Base-by-base conservation (phyloP, 371 early-diverging fungal genomes). In the Saksenaea vasiformis region DNA sequence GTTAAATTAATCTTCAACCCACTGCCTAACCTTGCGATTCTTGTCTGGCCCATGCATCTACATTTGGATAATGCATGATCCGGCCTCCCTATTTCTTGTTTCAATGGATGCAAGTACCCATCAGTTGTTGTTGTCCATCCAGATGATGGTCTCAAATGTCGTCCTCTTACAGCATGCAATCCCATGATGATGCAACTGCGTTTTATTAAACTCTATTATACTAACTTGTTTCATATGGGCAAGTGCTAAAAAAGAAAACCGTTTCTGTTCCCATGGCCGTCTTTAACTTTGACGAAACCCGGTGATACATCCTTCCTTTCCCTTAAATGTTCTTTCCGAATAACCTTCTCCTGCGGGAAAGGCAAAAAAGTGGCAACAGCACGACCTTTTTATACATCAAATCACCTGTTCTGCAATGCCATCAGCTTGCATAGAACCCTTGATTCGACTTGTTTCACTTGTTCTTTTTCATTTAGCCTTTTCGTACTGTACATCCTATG, bases 81-180 rank as follows among this genome's bases (percentile, higher is more conserved):
- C 51, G 17, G 51, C 5, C 24, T 47, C 51, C 17, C 51, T 47
- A 10, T 47, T 22, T 47, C 51, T 47, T 47, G 51, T 47, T 47
- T 47, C 51, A 47, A 47, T 47, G 17, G 51, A 47, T 47, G 51
- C 51, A 47, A 31, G 31, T 31, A 17, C 51, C 10, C 24, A 47
- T 47, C 51, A 47, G 22, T 47, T 47, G 51, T 22, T 47, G 51
- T 47, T 47, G 47, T 47, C 51, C 27, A 19, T n/a, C 17, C 51
- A 47, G 51, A 47, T 47, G 51, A 47, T 47, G 51, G 51, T 47
- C 51, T 47, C 51, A 47, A 47, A 47, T 47, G 51, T 47, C 51
- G 51, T 22, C 51, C 51, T 47, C 22, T 47, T 47, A 47, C 51
- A 47, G 51, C 51, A 47, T 47, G 51, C 51, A 47, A 26, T 26